Percentiles rank a stretch among this genome's conserved stretches.
phyloP scores from a whole-genome alignment of 208 protist genomes.

The Spongospora subterranea region DNA sequence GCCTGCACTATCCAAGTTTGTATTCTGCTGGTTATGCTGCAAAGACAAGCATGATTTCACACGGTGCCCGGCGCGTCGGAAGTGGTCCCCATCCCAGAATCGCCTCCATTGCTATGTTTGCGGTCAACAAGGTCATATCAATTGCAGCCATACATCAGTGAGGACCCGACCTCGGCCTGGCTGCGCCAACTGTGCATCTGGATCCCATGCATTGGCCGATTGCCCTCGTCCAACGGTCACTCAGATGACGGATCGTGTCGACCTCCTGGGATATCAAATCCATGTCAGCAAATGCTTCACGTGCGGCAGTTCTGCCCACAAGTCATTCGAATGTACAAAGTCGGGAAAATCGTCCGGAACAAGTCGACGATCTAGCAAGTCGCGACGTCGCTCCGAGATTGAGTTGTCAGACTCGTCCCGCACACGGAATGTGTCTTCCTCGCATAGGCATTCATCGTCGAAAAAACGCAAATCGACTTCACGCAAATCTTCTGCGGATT shows the following conservation, averaged over 20 bases:
- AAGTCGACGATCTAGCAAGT: too few species aligned
- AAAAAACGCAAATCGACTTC: too few species aligned
- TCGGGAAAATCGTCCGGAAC: too few species aligned
- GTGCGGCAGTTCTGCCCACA: too few species aligned
- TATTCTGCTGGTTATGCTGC: not conserved
- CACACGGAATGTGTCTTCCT: too few species aligned
- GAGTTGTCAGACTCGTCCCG: too few species aligned
- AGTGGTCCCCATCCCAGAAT: not conserved
- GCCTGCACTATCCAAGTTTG: not conserved
- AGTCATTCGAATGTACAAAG: too few species aligned
- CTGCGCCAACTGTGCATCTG: not conserved
- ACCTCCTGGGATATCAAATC: not conserved
- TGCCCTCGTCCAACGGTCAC: not conserved
- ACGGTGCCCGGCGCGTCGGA: not conserved
- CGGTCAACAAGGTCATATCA: not conserved
- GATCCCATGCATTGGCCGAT: not conserved
- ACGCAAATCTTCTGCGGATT: too few species aligned
- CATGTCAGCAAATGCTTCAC: not conserved
- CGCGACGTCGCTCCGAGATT: too few species aligned
- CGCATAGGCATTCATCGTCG: too few species aligned
- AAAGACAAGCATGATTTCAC: not conserved
- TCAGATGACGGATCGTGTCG: not conserved
- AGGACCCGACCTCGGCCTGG: not conserved
- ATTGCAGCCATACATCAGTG: not conserved
- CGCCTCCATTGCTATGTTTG: slow-evolving; percentile 10